Evolutionary conservation across 108 stramenopile species (phyloP).

Genomic region (Cyclotella distinguenda): DNA sequence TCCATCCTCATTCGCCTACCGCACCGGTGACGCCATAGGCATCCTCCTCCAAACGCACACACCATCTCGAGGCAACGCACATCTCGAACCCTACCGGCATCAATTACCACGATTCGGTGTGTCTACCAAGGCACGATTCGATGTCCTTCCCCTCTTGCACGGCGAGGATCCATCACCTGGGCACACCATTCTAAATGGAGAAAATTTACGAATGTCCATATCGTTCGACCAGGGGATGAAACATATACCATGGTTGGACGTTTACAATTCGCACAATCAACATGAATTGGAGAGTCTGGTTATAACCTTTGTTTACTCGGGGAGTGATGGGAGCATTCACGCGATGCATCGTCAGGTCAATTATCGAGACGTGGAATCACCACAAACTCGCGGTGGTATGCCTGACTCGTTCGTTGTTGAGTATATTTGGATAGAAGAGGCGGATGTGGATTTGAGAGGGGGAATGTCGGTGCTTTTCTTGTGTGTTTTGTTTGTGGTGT

Average conservation of each 20-base stretch:
- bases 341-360: conserved; percentile 31
- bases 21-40: conserved; percentile 42
- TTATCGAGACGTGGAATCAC: conserved; percentile 2
- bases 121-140: conserved; percentile 32
- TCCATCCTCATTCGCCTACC: conserved; percentile 2
- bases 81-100: conserved; percentile 41
- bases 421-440: conserved; percentile 44
- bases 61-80: background rate
- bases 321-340: conserved; percentile 39
- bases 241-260: conserved; percentile 37
- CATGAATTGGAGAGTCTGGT: conserved; percentile 24
- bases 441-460: conserved; percentile 36
- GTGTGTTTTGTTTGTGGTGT: conserved; percentile 13
- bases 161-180: background rate
- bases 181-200: background rate
- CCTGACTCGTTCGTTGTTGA: conserved; percentile 30
- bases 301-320: conserved; percentile 34
- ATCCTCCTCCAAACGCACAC: conserved; percentile 27
- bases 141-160: conserved; percentile 9
- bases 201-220: conserved; percentile 20
- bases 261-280: conserved; percentile 11
- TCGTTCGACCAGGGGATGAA: conserved; percentile 44
- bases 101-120: conserved; percentile 43
- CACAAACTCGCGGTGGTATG: background rate
- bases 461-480: conserved; percentile 25